Evolutionary conservation across 805 yeast species (phyloP).

Genomic region (Dipodascus albidus): DNA sequence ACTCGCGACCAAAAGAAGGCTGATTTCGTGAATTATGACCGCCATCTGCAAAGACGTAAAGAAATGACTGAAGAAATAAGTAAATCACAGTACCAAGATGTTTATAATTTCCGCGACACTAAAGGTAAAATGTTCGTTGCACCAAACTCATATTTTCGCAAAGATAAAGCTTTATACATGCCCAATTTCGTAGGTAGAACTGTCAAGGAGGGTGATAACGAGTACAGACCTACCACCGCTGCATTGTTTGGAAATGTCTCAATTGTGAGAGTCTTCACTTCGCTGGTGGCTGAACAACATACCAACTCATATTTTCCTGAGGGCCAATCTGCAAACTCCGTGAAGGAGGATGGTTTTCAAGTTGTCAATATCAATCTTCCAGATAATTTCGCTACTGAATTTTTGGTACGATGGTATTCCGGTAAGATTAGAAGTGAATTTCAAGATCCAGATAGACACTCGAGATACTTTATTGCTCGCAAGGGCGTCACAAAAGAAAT

Average conservation of each 20-base stretch:
- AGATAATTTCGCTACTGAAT: slow-evolving; percentile 59
- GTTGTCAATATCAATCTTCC: slow-evolving; percentile 68
- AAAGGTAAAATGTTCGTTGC: slow-evolving; percentile 77
- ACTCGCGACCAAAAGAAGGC: slow-evolving; percentile 29
- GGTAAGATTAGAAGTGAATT: slow-evolving; percentile 31
- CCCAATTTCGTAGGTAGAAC: slow-evolving; percentile 64
- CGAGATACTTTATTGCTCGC: slow-evolving; percentile 53
- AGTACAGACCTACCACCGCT: slow-evolving; percentile 25
- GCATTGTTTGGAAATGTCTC: slow-evolving; percentile 41
- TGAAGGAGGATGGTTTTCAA: slow-evolving; percentile 37
- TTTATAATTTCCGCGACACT: slow-evolving; percentile 55
- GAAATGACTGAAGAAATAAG: slow-evolving; percentile 52
- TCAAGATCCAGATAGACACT: slow-evolving; percentile 37
- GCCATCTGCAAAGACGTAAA: slow-evolving; percentile 36
- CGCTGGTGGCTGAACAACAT: slow-evolving; percentile 61
- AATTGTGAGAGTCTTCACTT: slow-evolving; percentile 54
- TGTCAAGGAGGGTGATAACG: slow-evolving; percentile 22
- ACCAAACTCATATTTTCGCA: slow-evolving; percentile 68
- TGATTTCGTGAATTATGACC: slow-evolving; percentile 39
- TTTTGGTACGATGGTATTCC: slow-evolving; percentile 44
- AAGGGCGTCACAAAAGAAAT: slow-evolving; percentile 43
- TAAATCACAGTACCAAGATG: slow-evolving; percentile 55
- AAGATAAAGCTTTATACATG: slow-evolving; percentile 64
- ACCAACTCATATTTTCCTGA: slow-evolving; percentile 47
- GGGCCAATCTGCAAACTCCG: slow-evolving; percentile 33